Base-by-base conservation (phyloP, 495 filamentous ascomycete species). In the Aspergillus leporis region DNA sequence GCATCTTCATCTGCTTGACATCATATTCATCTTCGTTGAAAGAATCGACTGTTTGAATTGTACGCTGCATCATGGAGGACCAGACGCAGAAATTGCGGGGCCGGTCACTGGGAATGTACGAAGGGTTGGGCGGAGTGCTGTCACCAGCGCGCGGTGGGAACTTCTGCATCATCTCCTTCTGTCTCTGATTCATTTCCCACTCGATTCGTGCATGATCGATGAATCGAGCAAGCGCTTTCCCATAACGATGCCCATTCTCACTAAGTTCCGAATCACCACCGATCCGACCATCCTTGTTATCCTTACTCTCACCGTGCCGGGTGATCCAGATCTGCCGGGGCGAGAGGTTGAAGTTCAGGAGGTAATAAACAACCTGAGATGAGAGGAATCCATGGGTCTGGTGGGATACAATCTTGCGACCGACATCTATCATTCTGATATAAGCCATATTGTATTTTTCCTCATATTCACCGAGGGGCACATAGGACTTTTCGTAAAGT, bases 1-100 rank as follows among this genome's bases (percentile, higher is more conserved):
- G 85, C 92, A 97, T 97, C 64, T 90, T 90, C 91, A 96, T 97
- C 64, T 95, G 86, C 78, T 98, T 98, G 66, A 93, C 85, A 61
- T 98, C 94, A 67, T 91, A 98, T 23, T 97, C 91, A n/a, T 98
- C 94, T 60, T 98, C 94, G 55, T 91, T 89, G 72, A 98, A 98
- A 67, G 87, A 85, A 53, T 92, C 83, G 0, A 90, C 91, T 1
- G 92, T 93, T 64, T 95, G 82, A 49, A 93, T 82, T 51, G 88
- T 89, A 48, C 94, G 87, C 64, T 89, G 87, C 63, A 98, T 85
- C 93, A 97, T 98, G 12, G 90, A 94, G 12, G 93, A 96, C 94
- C 94, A 98, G 23, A 98, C 90, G 71, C 94, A 98, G 70, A 96
- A 97, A 66, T 93, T 94, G 75, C 95, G 96, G 23, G 87, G 83